Percentiles rank a stretch among this genome's conserved stretches.
These are phyloP conservation scores for Coccomyxa sp. DNA, from an alignment of 139 green algal genomes.

Conservation along the genomic window DNA sequence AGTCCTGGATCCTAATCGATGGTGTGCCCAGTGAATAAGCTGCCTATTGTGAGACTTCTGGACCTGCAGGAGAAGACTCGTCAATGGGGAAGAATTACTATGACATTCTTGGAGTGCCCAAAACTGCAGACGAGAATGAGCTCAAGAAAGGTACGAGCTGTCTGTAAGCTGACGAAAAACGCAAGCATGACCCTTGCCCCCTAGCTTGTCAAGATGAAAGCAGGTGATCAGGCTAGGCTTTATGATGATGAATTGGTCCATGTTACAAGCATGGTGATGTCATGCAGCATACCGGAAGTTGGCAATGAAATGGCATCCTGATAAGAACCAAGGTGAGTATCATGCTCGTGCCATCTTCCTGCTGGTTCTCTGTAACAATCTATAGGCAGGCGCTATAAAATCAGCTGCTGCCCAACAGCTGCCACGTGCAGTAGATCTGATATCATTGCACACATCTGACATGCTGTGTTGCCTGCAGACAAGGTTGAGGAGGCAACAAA, in stretches of 20 bases:
- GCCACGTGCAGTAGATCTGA: neutral
- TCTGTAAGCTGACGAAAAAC: neutral
- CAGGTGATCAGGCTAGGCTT: neutral
- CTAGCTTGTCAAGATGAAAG: neutral
- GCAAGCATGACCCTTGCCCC: neutral
- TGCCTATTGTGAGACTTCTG: too few relatives aligned
- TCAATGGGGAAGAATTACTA: constrained; percentile 83
- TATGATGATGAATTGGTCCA: neutral
- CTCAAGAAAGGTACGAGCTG: constrained; percentile 70
- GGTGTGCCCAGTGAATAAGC: too few relatives aligned
- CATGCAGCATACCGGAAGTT: constrained; percentile 63
- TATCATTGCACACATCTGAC: neutral
- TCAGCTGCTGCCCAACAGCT: too few relatives aligned
- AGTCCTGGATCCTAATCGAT: too few relatives aligned
- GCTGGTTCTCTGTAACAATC: too few relatives aligned
- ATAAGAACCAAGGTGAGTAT: constrained; percentile 16
- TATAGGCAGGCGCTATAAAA: too few relatives aligned
- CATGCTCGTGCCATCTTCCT: too few relatives aligned
- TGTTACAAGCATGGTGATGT: neutral
- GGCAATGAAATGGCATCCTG: constrained; percentile 81
- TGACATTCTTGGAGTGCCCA: constrained; percentile 63
- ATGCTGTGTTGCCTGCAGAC: neutral
- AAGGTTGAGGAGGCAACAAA: neutral
- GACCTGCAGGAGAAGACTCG: neutral
- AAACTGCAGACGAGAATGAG: constrained; percentile 58